A percentile compares a stretch with the other conserved stretches of the same genome.
Conservation (phyloP, 257 asterid genomes). For the Nicotiana undulata region DNA sequence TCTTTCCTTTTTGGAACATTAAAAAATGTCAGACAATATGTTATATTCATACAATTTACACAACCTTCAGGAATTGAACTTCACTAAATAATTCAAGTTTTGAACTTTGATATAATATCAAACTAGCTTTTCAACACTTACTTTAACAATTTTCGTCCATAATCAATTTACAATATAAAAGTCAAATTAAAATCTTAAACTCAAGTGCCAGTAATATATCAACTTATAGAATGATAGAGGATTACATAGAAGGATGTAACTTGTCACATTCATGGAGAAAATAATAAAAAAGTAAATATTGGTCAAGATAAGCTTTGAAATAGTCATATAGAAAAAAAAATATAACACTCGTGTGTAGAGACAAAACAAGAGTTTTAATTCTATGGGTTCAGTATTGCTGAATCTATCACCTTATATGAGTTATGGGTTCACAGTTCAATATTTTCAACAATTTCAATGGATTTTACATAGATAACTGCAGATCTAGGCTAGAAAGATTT, state of each 20-base stretch:
- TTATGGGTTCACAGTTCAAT: no score
- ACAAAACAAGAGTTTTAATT: no score
- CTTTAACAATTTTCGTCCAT: neutral
- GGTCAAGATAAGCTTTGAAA: neutral
- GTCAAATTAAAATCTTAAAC: neutral
- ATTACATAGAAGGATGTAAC: neutral
- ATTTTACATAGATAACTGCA: no score
- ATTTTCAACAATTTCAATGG: no score
- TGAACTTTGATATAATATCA: neutral
- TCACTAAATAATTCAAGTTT: neutral
- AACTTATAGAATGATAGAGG: neutral
- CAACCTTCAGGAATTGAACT: neutral
- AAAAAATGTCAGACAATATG: neutral
- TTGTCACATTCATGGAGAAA: neutral
- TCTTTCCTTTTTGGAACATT: neutral
- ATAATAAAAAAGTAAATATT: neutral
- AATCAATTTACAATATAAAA: neutral
- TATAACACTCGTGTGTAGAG: neutral
- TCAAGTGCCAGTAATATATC: neutral
- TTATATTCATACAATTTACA: neutral
- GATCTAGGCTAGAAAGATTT: no score
- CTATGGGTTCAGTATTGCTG: no score
- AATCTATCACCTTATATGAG: no score
- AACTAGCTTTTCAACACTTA: neutral
- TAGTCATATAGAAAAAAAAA: neutral